phyloP scores from a whole-genome alignment of 345 rosid genomes.

The Populus ilicifolia region DNA sequence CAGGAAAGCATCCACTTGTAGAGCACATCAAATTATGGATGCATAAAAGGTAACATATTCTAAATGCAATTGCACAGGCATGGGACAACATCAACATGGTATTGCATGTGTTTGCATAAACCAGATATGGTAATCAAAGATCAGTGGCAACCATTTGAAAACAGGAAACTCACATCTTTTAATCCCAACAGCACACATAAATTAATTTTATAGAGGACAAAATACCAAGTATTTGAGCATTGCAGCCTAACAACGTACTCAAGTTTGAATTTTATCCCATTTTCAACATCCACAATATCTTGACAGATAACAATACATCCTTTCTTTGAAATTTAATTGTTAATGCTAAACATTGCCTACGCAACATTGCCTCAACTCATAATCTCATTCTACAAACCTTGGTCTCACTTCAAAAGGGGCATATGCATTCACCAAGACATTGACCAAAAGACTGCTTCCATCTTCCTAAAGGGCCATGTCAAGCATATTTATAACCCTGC shows the following conservation, averaged over 20 bases:
- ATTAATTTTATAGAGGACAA: background rate
- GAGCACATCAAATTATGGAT: background rate
- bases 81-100: background rate
- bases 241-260: background rate
- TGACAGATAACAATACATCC: background rate
- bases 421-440: background rate
- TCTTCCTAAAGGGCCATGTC: background rate
- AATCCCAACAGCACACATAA: background rate
- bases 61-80: background rate
- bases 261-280: background rate
- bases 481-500: background rate
- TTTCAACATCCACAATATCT: background rate
- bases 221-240: background rate
- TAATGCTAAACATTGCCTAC: background rate
- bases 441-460: background rate
- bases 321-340: background rate
- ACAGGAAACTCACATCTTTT: background rate
- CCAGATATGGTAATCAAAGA: background rate
- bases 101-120: background rate
- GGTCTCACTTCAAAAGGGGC: background rate
- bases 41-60: background rate
- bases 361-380: background rate
- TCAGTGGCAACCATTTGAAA: background rate
- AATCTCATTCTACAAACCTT: background rate
- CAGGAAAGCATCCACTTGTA: background rate